These are phyloP conservation scores for Exophiala sp. DNA, from an alignment of 2,329 filamentous ascomycete genomes.

Conservation along the genomic window DNA sequence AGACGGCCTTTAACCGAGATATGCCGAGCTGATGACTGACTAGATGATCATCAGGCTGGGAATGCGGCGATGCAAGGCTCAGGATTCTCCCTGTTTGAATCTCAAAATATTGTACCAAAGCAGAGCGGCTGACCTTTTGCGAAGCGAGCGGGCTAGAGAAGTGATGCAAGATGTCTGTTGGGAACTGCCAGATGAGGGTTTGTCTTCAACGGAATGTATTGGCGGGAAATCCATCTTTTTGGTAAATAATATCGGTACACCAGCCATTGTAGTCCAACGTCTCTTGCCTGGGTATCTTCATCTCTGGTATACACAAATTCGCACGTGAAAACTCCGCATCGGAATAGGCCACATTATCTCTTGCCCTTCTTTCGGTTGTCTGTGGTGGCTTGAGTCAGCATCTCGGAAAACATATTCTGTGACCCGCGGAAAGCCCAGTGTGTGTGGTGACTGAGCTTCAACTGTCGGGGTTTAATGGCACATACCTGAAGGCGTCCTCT, in stretches of 20 bases:
- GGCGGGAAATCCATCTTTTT: neutral
- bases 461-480: neutral
- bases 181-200: too few species aligned
- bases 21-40: neutral
- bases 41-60: neutral
- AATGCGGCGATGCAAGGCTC: neutral
- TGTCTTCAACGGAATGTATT: too few species aligned
- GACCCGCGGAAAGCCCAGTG: too few species aligned
- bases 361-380: slow-evolving; percentile 22
- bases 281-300: neutral
- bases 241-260: neutral
- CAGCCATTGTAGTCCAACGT: too few species aligned
- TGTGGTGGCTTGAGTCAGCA: slow-evolving; percentile 2
- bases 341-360: slow-evolving; percentile 5
- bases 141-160: too few species aligned
- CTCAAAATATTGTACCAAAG: too few species aligned
- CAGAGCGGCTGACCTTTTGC: too few species aligned
- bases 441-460: neutral
- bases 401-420: neutral
- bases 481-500: slow-evolving; percentile 53
- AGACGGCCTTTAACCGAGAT: neutral
- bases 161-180: too few species aligned
- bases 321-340: neutral
- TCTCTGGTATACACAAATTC: slow-evolving; percentile 12
- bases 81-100: too few species aligned